Evolutionary conservation across 2,329 filamentous ascomycete genomes (phyloP).

Genomic region (Arthrobotrys musiformis): DNA sequence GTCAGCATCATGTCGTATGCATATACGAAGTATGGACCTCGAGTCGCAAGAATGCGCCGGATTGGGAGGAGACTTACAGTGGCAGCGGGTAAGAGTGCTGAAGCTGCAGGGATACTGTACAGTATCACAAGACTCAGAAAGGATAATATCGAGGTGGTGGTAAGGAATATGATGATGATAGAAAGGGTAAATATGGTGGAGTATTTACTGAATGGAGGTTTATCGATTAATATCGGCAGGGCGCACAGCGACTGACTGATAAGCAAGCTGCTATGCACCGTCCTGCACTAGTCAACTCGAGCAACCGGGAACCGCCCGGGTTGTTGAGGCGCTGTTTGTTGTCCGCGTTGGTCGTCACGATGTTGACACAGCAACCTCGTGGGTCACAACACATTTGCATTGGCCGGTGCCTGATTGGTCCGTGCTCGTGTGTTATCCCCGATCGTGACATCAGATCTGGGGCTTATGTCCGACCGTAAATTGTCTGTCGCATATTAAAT

Average conservation of each 20-base stretch:
- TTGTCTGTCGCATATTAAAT: neutral
- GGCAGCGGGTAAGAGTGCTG: neutral
- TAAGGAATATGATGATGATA: neutral
- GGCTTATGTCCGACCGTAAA: conserved; percentile 31
- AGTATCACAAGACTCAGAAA: conserved; percentile 1
- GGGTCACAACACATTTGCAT: conserved; percentile 24
- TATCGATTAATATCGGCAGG: conserved; percentile 30
- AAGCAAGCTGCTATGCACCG: conserved; percentile 1
- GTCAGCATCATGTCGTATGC: neutral
- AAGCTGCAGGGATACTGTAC: neutral
- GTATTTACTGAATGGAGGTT: conserved; percentile 3
- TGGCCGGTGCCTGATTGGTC: conserved; percentile 24
- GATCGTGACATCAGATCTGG: conserved; percentile 42
- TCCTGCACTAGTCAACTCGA: neutral
- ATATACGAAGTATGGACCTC: too few relatives aligned
- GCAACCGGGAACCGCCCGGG: neutral
- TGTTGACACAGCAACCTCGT: conserved; percentile 50
- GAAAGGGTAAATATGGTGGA: neutral
- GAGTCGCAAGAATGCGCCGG: conserved; percentile 28
- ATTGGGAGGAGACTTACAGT: neutral
- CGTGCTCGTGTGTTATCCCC: conserved; percentile 16
- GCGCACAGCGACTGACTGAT: conserved; percentile 8
- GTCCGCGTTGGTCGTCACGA: conserved; percentile 31
- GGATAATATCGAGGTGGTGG: neutral
- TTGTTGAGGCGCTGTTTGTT: conserved; percentile 54